Evolutionary conservation across 306 rosid genomes (phyloP).

Genomic region (Prunus persica): Prunus_persica_NCBIv2 NC_034009.1:43085501-43086000

Average conservation of each 20-base stretch:
- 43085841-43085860: neutral
- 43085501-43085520: no score
- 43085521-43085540: no score
- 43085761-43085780: neutral
- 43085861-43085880: slow-evolving; percentile 24
- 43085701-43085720: neutral
- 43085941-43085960: slow-evolving; percentile 19
- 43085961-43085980: slow-evolving; percentile 29
- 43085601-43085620: neutral
- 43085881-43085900: slow-evolving; percentile 9
- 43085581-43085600: neutral
- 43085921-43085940: neutral
- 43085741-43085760: neutral
- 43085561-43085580: no score
- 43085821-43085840: neutral
- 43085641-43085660: slow-evolving; percentile 12
- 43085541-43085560: no score
- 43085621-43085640: neutral
- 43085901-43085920: neutral
- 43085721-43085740: slow-evolving; percentile 1
- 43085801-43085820: neutral
- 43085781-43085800: neutral
- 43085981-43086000: slow-evolving; percentile 60
- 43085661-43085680: neutral
- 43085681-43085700: neutral